phyloP scores from a whole-genome alignment of 2,329 filamentous ascomycete species.

The Phialocephala sp. region DNA sequence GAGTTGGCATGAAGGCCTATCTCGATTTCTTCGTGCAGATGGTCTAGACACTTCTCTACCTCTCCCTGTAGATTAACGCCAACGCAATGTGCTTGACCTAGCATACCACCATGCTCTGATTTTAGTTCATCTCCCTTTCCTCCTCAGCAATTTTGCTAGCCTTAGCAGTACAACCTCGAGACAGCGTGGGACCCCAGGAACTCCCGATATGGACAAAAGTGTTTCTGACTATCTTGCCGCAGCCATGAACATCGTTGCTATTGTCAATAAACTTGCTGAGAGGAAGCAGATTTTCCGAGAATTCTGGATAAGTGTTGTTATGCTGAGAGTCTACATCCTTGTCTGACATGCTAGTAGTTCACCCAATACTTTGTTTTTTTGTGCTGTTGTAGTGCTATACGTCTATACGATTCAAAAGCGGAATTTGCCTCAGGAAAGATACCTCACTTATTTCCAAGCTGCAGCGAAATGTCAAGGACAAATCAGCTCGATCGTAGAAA shows the following conservation, averaged over 20 bases:
- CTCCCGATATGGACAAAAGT: conserved; percentile 35
- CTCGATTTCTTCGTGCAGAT: conserved; percentile 49
- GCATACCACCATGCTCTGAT: conserved; percentile 46
- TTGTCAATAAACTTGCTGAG: conserved; percentile 48
- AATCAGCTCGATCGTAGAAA: conserved; percentile 46
- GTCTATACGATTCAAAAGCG: conserved; percentile 51
- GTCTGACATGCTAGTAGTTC: conserved; percentile 37
- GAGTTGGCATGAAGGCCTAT: conserved; percentile 53
- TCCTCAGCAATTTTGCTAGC: conserved; percentile 41
- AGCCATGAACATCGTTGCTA: conserved; percentile 47
- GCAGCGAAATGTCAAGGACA: conserved; percentile 50
- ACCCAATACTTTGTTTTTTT: conserved; percentile 53
- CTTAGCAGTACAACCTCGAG: conserved; percentile 25
- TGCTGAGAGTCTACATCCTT: not conserved
- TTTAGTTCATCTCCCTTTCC: conserved; percentile 43
- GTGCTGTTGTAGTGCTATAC: conserved; percentile 51
- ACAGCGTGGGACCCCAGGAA: conserved; percentile 18
- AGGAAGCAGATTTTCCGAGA: conserved; percentile 46
- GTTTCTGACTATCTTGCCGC: conserved; percentile 46
- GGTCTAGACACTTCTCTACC: conserved; percentile 50
- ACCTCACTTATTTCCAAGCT: conserved; percentile 44
- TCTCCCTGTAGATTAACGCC: conserved; percentile 55
- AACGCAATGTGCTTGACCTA: conserved; percentile 45
- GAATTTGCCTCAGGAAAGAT: conserved; percentile 37
- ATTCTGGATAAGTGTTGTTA: conserved; percentile 46